Evolutionary conservation across 2,329 filamentous ascomycete genomes (phyloP).

Genomic region (Pestalotiopsis sp.): DNA sequence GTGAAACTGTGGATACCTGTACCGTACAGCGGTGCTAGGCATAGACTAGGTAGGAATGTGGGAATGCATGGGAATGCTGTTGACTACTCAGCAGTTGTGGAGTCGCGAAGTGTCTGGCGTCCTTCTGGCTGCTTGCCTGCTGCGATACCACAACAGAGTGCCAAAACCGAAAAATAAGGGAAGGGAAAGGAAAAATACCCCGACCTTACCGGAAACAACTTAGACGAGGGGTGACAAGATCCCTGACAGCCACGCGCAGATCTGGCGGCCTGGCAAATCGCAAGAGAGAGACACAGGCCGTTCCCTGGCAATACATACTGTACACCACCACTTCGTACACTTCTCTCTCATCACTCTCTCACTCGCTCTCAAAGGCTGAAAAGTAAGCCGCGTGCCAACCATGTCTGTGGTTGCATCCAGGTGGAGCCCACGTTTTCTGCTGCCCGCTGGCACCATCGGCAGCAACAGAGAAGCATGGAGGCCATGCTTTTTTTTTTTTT

Average conservation of each 20-base stretch:
- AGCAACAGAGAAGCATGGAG: slow-evolving; percentile 8
- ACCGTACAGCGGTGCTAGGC: neutral
- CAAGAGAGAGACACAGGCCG: neutral
- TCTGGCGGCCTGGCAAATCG: slow-evolving; percentile 21
- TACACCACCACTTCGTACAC: neutral
- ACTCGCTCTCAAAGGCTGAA: neutral
- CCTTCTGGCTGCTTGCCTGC: neutral
- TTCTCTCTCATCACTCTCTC: neutral
- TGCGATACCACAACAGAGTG: neutral
- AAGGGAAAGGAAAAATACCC: neutral
- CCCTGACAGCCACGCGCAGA: slow-evolving; percentile 41
- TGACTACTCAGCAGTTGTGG: neutral
- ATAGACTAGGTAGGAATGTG: neutral
- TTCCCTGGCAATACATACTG: neutral
- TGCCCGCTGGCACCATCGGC: slow-evolving; percentile 7
- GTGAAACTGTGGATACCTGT: neutral
- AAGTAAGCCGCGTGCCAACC: neutral
- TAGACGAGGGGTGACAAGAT: slow-evolving; percentile 28
- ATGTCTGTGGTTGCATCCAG: slow-evolving; percentile 10
- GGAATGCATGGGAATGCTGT: neutral
- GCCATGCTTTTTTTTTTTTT: neutral
- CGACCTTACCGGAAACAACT: slow-evolving; percentile 24
- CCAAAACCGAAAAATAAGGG: neutral
- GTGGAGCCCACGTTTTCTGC: neutral
- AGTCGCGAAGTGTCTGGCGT: neutral